Conservation (phyloP, 2,329 filamentous ascomycete genomes). For the Pestalotiopsis fici region DNA sequence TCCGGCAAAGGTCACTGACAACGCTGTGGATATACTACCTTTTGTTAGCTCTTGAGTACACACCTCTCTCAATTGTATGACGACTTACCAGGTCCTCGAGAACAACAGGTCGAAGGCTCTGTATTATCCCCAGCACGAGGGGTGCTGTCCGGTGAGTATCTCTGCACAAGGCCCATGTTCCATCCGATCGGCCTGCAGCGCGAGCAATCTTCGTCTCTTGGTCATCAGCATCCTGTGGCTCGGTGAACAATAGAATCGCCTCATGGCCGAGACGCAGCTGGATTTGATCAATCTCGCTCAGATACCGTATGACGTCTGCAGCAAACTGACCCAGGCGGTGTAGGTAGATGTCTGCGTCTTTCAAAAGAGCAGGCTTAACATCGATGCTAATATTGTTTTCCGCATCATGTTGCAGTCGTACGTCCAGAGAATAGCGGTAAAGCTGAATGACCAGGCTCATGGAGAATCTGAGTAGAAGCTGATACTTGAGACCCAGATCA, state of each 20-base stretch:
- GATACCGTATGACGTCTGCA: conserved; percentile 22
- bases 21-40: conserved; percentile 18
- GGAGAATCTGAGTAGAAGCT: conserved; percentile 23
- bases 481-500: conserved; percentile 5
- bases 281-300: conserved; percentile 26
- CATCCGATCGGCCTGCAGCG: not conserved
- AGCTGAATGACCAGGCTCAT: conserved; percentile 28
- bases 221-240: conserved; percentile 3
- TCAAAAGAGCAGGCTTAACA: conserved; percentile 12
- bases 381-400: conserved; percentile 17
- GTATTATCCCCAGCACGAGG: conserved; percentile 29
- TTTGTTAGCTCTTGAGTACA: conserved; percentile 3
- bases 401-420: not conserved
- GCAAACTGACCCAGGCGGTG: conserved; percentile 27
- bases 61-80: too few species aligned
- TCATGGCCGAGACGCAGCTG: conserved; percentile 20
- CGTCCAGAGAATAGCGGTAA: conserved; percentile 24
- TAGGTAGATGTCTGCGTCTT: conserved; percentile 24
- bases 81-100: conserved; percentile 22
- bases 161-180: not conserved
- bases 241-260: conserved; percentile 23
- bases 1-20: conserved; percentile 16
- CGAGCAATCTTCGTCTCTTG: not conserved
- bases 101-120: conserved; percentile 26
- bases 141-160: conserved; percentile 23